Evolutionary conservation across 164 flowering plant species (phyloP), one percentile per base, ranked within the genome.

Genomic region (Litsea cubeba): DNA sequence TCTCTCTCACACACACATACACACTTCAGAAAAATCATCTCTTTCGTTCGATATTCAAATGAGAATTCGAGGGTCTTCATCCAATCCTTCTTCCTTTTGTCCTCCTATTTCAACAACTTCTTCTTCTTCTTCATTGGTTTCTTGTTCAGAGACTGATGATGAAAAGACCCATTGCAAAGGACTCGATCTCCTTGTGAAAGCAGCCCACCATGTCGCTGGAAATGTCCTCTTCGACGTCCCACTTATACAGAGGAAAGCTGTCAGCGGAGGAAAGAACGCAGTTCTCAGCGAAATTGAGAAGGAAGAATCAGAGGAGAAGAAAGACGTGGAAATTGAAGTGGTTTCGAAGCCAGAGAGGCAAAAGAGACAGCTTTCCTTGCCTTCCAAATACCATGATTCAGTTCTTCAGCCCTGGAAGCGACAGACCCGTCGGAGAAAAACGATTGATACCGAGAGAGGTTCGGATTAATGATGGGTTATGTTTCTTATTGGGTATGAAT

Each of bases 351-450:
- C 54, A 17, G 71, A 70, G 63, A 82, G 74, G 57, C 75, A 72
- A 80, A 81, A 71, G 68, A 81, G 82, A 75, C 74, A 35, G 30
- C 82, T 81, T 87, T 83, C 82, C 51, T 57, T 83, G 74, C 87
- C 88, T 66, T 76, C 75, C 12, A 82, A 84, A 80, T 81, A 73
- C 70, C 81, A 83, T 32, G 88, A 84, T 65, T 83, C 88, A 62
- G 85, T 84, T 76, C 74, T 84, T 69, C 86, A 82, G 72, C 77
- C 88, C 46, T 84, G 82, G 85, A 83, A 72, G 70, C 68, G 85
- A 32, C 74, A 50, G 23, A 71, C 74, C 67, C 79, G 83, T 10
- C 68, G 68, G 15, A 30, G 63, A 4, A 17, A 68, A 69, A 72
- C 77, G 14, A 35, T 70, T 17, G 71, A 28, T 12, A 68, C 66